Evolutionary conservation across 2,329 filamentous ascomycete species (phyloP), one percentile per base, ranked within the genome.

Genomic region (Blastomyces emzantsi): DNA sequence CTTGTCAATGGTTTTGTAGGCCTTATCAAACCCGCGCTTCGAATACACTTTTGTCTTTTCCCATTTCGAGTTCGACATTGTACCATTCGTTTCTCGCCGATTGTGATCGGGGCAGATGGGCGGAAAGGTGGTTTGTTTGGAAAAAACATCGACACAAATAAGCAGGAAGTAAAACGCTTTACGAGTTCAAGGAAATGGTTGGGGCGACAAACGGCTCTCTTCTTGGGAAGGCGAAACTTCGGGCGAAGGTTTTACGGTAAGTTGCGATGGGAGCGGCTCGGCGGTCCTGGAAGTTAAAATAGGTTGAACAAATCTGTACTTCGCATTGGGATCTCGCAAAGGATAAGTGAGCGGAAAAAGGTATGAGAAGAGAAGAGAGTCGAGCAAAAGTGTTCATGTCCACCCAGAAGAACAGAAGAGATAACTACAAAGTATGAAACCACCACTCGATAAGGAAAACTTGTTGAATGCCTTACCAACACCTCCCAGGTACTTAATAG

Each of bases 1-100:
- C 72, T 88, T 89, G 75, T 89, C 87, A 60, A 86, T 80, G 68
- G 82, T 82, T 58, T 79, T 80, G 81, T 86, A 92, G 64, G 87
- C 82, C 72, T 89, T 90, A 75, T 92, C 88, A 74, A 90, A 90
- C 66, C 88, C 86, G 64, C 84, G 83, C 73, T 89, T 87, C 69
- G 75, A 75, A 64, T 77, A 77, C 7, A 76, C 75, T 66, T 81
- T 82, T 28, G 82, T 81, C 68, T 82, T 82, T 66, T 79, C 74
- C 75, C 78, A 79, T 22, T 89, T 78, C 56, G 85, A 83, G 17
- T 54, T 19, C n/a, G 60, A 41, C 60, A 61, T 61, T 36, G 60
- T 61, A 30, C 45, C 25, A 19, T 52, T 39, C 28, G 30, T 39
- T 49, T 67, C 70, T 25, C 11, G 57, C 43, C 22, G 45, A 47